A percentile compares a stretch with the other conserved stretches of the same genome.
These are phyloP conservation scores for Celoporthe dispersa DNA, from an alignment of 2,329 filamentous ascomycete species.

Conservation along the genomic window DNA sequence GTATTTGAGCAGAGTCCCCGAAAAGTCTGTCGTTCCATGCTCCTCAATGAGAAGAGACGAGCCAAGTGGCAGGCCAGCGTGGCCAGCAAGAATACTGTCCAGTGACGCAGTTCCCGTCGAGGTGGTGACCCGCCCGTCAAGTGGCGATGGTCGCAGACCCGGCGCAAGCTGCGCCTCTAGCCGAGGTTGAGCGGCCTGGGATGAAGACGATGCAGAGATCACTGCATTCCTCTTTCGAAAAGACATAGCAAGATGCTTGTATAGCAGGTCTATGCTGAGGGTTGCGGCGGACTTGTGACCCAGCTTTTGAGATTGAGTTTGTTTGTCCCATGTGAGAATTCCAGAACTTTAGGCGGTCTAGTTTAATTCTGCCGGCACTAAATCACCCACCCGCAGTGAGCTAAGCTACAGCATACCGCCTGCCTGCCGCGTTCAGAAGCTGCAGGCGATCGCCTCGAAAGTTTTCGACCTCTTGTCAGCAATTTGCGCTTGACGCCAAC, in stretches of 20 bases:
- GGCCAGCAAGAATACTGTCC: conserved; percentile 83
- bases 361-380: conserved; percentile 14
- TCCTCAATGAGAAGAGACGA: conserved; percentile 83
- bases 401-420: background rate
- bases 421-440: background rate
- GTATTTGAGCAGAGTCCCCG: conserved; percentile 80
- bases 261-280: background rate
- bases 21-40: conserved; percentile 91
- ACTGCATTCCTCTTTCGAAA: conserved; percentile 63
- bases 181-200: conserved; percentile 34
- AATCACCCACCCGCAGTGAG: background rate
- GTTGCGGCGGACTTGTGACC: background rate
- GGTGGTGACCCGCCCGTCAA: conserved; percentile 85
- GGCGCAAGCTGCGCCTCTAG: conserved; percentile 46
- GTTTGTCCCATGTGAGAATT: background rate
- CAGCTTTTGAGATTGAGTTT: background rate
- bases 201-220: conserved; percentile 45
- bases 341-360: conserved; percentile 26
- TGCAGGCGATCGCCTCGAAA: background rate
- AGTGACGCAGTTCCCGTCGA: conserved; percentile 89
- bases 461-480: conserved; percentile 11
- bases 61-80: conserved; percentile 82
- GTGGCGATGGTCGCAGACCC: conserved; percentile 78
- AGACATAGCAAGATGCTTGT: conserved; percentile 49
- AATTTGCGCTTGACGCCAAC: background rate